Base-by-base conservation (phyloP, 148 eudicot species). In the Cornus controversa region DNA sequence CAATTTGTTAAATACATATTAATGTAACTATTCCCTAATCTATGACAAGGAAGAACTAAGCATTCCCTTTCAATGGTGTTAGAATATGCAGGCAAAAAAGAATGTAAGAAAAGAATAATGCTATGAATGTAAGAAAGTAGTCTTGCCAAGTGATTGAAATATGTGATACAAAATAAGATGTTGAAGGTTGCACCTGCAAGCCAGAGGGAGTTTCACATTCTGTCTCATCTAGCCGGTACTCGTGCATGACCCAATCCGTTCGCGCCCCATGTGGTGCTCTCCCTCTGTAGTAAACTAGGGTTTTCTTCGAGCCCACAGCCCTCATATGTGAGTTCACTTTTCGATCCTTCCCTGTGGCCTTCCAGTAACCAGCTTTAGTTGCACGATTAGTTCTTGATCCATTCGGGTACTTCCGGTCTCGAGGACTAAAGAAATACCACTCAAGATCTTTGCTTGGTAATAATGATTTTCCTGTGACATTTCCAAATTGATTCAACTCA, bases 311-410 rank as follows among this genome's bases (percentile, higher is more conserved):
- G 37, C 98, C 98, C 57, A 93, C 92, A 0, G 91, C 86, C 68
- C 96, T 84, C 66, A 47, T 79, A 60, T 93, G 92, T 0, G 96
- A 93, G 75, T 78, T 91, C 53, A 93, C 98, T 77, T 87, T 93
- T 26, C 98, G 80, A 24, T 93, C 98, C 72, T 93, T 93, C 9
- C 96, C 98, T 0, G 98, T 93, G 1, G 98, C 98, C 85, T 93
- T 93, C 98, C 98, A 93, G 62, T 93, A 93, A 22, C 98, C 96
- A 10, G 91, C 92, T 78, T 90, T 91, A 0, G 98, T 93, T 18
- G 98, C 98, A 16, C 98, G 91, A 67, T 93, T 93, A 0, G 98
- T 93, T 85, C 98, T 90, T 31, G 98, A 91, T 14, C 98, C 98
- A 69, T 93, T 93, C 0, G 98, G 96, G 80, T 93, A 93, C 65